Percentiles rank a stretch among this genome's conserved stretches.
Conservation (phyloP, 345 rosid species). For the Aquilaria yunnanensis region DNA sequence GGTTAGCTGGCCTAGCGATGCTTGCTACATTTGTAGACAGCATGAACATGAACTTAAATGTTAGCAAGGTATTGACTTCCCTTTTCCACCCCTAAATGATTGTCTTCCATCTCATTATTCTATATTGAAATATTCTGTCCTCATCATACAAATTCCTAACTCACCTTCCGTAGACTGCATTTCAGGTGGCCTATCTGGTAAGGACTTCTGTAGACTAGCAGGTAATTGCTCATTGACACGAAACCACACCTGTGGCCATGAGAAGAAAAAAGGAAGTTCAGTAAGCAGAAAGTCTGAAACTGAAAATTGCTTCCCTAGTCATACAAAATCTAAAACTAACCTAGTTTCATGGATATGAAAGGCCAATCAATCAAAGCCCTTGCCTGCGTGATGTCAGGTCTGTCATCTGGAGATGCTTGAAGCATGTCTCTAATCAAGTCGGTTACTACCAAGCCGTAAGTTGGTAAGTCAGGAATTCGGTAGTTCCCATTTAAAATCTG, state of each 20-base stretch:
- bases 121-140: neutral
- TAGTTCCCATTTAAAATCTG: slow-evolving; percentile 94
- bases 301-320: slow-evolving; percentile 22
- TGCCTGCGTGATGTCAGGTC: slow-evolving; percentile 99
- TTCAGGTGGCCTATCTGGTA: slow-evolving; percentile 82
- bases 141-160: slow-evolving; percentile 6
- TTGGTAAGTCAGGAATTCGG: slow-evolving; percentile 80
- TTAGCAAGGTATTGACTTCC: neutral
- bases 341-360: slow-evolving; percentile 67
- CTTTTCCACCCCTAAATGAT: neutral
- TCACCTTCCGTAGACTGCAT: slow-evolving; percentile 56
- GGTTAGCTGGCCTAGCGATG: slow-evolving; percentile 36
- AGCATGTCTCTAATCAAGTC: slow-evolving; percentile 86
- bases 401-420: slow-evolving; percentile 81
- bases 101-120: neutral
- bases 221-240: slow-evolving; percentile 91
- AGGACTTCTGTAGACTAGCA: slow-evolving; percentile 62
- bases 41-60: slow-evolving; percentile 1
- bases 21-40: slow-evolving; percentile 35
- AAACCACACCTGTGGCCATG: slow-evolving; percentile 83
- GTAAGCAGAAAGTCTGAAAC: slow-evolving; percentile 36
- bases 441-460: slow-evolving; percentile 54
- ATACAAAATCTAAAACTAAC: slow-evolving; percentile 59
- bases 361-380: slow-evolving; percentile 73
- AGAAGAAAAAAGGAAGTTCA: slow-evolving; percentile 45